Evolutionary conservation across 305 asterid genomes (phyloP).

Genomic region (Galium porrigens): DNA sequence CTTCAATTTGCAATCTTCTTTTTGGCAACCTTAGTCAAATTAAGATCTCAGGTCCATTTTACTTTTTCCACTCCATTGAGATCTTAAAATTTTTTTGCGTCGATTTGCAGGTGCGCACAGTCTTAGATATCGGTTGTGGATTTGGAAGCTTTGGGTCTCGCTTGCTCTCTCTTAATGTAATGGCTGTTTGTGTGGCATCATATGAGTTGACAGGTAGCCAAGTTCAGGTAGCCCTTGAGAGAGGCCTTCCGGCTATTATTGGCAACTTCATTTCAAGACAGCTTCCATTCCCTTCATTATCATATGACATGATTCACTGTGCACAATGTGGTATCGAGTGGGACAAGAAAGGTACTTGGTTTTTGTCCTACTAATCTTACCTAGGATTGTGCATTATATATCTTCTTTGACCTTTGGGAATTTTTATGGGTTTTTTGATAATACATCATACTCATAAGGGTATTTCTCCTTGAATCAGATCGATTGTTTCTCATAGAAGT

Average conservation of each 20-base stretch:
- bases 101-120: slow-evolving; percentile 57
- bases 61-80: not conserved
- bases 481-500: slow-evolving; percentile 73
- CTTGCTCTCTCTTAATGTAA: slow-evolving; percentile 66
- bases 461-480: slow-evolving; percentile 40
- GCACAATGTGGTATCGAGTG: slow-evolving; percentile 83
- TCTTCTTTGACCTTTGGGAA: not conserved
- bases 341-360: slow-evolving; percentile 63
- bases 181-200: slow-evolving; percentile 86
- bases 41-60: not conserved
- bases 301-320: slow-evolving; percentile 94
- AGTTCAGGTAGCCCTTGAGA: slow-evolving; percentile 89
- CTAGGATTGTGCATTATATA: not conserved
- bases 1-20: not conserved
- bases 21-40: not conserved
- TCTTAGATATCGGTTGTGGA: slow-evolving; percentile 90
- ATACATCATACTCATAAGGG: slow-evolving; percentile 15
- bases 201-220: slow-evolving; percentile 93
- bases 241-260: slow-evolving; percentile 92
- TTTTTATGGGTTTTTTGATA: not conserved
- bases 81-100: not conserved
- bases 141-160: slow-evolving; percentile 94
- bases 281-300: slow-evolving; percentile 79
- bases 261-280: slow-evolving; percentile 73
- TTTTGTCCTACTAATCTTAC: not conserved